These are phyloP conservation scores for Xerocomellus chrysenteron DNA, from an alignment of 768 basidiomycete species.

Conservation along the genomic window DNA sequence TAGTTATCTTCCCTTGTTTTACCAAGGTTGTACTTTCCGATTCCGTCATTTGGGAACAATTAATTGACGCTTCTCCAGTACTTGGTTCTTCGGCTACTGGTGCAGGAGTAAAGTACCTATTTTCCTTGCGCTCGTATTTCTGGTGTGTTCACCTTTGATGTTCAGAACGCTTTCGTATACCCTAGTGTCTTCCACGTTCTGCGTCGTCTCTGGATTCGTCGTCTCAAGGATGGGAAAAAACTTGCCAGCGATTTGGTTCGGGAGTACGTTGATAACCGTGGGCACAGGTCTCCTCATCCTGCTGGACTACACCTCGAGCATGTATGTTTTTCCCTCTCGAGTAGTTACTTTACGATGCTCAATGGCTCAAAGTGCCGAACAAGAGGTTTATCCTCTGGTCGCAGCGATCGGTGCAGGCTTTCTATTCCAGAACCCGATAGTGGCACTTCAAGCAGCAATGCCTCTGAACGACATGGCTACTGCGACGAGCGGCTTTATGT, in stretches of 20 bases:
- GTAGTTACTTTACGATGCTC: background rate
- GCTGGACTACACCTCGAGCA: constrained; percentile 56
- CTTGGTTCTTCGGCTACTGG: constrained; percentile 73
- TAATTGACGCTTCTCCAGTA: constrained; percentile 26
- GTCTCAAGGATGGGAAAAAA: constrained; percentile 58
- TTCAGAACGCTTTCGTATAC: constrained; percentile 72
- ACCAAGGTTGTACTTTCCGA: constrained; percentile 41
- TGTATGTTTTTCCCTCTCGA: constrained; percentile 28
- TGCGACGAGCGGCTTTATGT: constrained; percentile 67
- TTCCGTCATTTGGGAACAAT: background rate
- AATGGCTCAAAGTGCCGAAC: constrained; percentile 45
- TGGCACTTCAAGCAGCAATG: constrained; percentile 85
- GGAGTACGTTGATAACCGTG: constrained; percentile 56
- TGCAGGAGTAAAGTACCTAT: constrained; percentile 65
- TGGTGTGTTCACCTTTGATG: background rate
- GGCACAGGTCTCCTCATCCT: constrained; percentile 74
- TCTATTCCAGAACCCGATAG: constrained; percentile 66
- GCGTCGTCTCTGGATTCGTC: constrained; percentile 55
- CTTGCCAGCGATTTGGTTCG: constrained; percentile 61
- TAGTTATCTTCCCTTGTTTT: constrained; percentile 72
- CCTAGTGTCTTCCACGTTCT: constrained; percentile 51
- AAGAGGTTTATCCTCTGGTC: constrained; percentile 65
- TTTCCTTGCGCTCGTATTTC: constrained; percentile 20
- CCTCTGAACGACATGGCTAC: constrained; percentile 84
- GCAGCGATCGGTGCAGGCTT: constrained; percentile 62